Percentiles rank a stretch among this genome's conserved stretches.
Evolutionary conservation across 495 filamentous ascomycete species (phyloP).

Genomic region (Podospora australis): DNA sequence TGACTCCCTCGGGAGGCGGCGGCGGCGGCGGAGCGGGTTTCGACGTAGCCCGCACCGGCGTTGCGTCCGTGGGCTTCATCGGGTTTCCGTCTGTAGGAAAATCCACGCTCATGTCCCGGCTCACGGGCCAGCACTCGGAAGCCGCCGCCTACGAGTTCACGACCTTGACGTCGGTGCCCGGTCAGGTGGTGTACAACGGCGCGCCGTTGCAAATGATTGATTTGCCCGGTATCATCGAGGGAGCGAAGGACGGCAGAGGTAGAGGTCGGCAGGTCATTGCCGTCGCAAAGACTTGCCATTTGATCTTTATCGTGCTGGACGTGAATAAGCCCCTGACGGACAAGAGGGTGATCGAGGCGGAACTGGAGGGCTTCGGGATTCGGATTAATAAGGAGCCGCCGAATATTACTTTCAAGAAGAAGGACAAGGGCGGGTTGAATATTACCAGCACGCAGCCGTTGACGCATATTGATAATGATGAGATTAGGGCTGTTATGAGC

Average conservation of each 20-base stretch:
- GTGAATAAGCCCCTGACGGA: conserved; percentile 98
- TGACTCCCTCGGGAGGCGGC: conserved; percentile 76
- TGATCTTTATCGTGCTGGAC: conserved; percentile 98
- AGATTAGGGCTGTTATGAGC: conserved; percentile 95
- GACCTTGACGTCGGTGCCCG: conserved; percentile 93
- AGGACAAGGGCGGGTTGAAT: conserved; percentile 94
- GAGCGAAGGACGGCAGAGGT: conserved; percentile 97
- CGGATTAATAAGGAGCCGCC: conserved; percentile 95
- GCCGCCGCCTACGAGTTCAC: conserved; percentile 98
- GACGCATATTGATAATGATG: conserved; percentile 87
- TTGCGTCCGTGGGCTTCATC: conserved; percentile 82
- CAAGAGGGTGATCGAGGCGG: conserved; percentile 93
- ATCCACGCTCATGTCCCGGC: conserved; percentile 88
- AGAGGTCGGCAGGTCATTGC: conserved; percentile 98
- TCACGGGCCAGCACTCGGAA: conserved; percentile 96
- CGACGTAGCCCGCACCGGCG: conserved; percentile 96
- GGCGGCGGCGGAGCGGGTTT: conserved; percentile 89
- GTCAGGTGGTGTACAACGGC: conserved; percentile 91
- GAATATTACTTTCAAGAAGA: conserved; percentile 98
- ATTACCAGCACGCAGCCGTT: conserved; percentile 90
- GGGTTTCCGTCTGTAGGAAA: conserved; percentile 97
- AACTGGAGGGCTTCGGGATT: conserved; percentile 96
- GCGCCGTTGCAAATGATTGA: conserved; percentile 98
- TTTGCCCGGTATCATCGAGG: conserved; percentile 97
- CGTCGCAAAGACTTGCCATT: conserved; percentile 95